Percentiles rank a stretch among this genome's conserved stretches.
Conservation (phyloP, 176 grass and related monocot genomes). For the Microstegium vimineum region DNA sequence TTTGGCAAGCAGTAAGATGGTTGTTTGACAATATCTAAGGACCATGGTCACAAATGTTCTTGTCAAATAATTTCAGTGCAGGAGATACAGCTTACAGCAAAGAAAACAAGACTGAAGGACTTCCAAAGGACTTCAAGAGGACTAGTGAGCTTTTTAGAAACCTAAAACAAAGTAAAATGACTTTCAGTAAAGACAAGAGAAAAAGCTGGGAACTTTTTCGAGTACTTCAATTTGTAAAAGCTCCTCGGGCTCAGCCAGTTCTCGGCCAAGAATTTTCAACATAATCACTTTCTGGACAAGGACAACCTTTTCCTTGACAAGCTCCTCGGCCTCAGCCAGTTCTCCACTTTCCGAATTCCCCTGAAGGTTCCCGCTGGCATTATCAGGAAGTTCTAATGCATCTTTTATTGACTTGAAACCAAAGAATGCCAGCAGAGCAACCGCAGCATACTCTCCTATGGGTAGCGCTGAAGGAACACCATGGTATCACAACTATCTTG, state of each 20-base stretch:
- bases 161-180: conserved; percentile 37
- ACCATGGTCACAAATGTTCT: background rate
- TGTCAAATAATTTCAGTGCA: background rate
- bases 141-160: conserved; percentile 67
- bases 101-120: conserved; percentile 89
- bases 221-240: background rate
- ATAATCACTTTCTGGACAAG: conserved; percentile 8
- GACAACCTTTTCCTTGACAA: conserved; percentile 92
- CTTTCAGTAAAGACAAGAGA: background rate
- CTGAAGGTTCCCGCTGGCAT: conserved; percentile 25
- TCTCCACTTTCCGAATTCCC: conserved; percentile 75
- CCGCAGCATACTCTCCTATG: conserved; percentile 88
- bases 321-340: conserved; percentile 89
- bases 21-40: conserved; percentile 15
- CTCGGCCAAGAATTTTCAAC: background rate
- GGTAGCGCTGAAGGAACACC: conserved; percentile 65
- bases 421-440: conserved; percentile 88
- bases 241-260: too few relatives aligned
- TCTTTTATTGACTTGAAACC: conserved; percentile 97
- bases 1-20: conserved; percentile 1
- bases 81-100: conserved; percentile 57
- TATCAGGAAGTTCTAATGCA: conserved; percentile 68
- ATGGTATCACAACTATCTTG: conserved; percentile 12
- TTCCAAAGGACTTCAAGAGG: conserved; percentile 85
- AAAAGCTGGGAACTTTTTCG: background rate